phyloP scores from a whole-genome alignment of 345 rosid genomes.

The Lepidium aucheri region DNA sequence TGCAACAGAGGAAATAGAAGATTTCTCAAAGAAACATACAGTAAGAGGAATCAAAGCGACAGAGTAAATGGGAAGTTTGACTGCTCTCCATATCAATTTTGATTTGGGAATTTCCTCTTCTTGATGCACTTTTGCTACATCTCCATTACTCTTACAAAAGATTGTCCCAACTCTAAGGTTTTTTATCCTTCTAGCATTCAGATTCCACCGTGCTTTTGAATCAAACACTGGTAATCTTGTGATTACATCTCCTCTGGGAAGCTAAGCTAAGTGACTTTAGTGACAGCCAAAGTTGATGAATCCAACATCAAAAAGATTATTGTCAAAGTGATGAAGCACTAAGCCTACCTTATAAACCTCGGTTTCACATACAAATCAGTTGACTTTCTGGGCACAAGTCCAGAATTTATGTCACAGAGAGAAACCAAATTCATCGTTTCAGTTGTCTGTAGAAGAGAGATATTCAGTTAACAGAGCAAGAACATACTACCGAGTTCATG shows the following conservation, averaged over 20 bases:
- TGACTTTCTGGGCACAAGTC: slow-evolving; percentile 3
- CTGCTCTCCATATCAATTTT: slow-evolving; percentile 82
- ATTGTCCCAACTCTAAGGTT: background rate
- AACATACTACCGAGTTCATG: background rate
- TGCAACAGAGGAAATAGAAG: background rate
- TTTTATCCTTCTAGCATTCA: background rate
- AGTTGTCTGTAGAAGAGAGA: slow-evolving; percentile 1
- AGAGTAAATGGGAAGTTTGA: slow-evolving; percentile 75
- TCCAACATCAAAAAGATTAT: background rate
- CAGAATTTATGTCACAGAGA: slow-evolving; percentile 10
- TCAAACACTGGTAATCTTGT: slow-evolving; percentile 6
- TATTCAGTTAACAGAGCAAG: background rate
- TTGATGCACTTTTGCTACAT: background rate
- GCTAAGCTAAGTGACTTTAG: slow-evolving; percentile 18
- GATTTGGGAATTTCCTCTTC: slow-evolving; percentile 43
- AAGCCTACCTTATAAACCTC: slow-evolving; percentile 12
- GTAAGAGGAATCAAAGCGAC: slow-evolving; percentile 86
- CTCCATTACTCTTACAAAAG: slow-evolving; percentile 15
- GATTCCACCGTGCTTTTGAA: background rate
- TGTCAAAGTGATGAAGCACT: background rate
- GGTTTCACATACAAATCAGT: slow-evolving; percentile 1
- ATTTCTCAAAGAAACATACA: slow-evolving; percentile 35
- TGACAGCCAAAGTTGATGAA: slow-evolving; percentile 3
- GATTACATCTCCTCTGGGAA: slow-evolving; percentile 15
- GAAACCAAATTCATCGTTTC: slow-evolving; percentile 17